Conservation (phyloP, 495 filamentous ascomycete genomes). For the Umbilicaria muhlenbergii region DNA sequence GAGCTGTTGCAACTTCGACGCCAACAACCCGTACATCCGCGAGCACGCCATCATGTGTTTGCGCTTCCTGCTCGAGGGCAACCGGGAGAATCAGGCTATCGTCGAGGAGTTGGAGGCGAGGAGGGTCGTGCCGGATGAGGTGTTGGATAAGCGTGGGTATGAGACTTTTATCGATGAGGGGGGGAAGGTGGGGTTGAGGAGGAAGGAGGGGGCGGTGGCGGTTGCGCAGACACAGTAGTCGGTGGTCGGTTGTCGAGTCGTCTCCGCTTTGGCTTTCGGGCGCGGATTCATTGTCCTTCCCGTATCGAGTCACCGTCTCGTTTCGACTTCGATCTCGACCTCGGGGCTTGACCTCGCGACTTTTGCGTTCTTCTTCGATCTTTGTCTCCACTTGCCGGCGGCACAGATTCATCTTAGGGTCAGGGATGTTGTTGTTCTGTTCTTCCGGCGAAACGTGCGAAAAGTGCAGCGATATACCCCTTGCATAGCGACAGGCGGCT, state of each 20-base stretch:
- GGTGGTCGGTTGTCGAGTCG: background rate
- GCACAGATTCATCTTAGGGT: too few relatives aligned
- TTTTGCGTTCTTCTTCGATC: too few relatives aligned
- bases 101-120: conserved; percentile 49
- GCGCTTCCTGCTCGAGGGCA: conserved; percentile 77
- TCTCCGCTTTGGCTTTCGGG: too few relatives aligned
- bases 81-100: conserved; percentile 59
- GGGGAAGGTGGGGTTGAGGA: conserved; percentile 25
- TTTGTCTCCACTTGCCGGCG: too few relatives aligned
- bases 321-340: too few relatives aligned
- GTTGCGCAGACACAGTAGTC: background rate
- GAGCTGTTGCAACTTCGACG: conserved; percentile 72
- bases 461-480: too few relatives aligned
- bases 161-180: conserved; percentile 38
- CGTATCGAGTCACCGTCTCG: too few relatives aligned
- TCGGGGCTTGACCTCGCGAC: too few relatives aligned
- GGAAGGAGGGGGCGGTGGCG: background rate
- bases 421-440: too few relatives aligned
- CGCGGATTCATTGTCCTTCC: too few relatives aligned
- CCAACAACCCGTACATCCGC: conserved; percentile 76
- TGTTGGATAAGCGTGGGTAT: conserved; percentile 34
- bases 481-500: too few relatives aligned
- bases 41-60: conserved; percentile 85
- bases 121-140: conserved; percentile 32
- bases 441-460: too few relatives aligned